phyloP scores from a whole-genome alignment of 495 filamentous ascomycete species.

The Friedmanniomyces simplex region DNA sequence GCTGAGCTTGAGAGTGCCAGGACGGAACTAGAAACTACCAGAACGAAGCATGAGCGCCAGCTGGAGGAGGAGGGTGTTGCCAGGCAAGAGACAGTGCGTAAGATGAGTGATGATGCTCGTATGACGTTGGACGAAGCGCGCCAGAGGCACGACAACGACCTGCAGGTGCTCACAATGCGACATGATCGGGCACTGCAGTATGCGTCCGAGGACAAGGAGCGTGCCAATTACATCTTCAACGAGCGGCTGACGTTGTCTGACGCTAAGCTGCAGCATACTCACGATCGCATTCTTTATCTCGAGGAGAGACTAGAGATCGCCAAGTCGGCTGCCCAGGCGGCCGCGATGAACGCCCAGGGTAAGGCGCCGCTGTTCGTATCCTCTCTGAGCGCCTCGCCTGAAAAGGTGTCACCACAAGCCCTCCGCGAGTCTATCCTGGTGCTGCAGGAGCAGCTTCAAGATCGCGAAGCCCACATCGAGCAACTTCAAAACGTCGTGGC shows the following conservation, averaged over 20 bases:
- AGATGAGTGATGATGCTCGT: constrained; percentile 50
- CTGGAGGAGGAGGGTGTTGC: constrained; percentile 61
- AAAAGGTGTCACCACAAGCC: constrained; percentile 86
- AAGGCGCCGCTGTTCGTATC: constrained; percentile 36
- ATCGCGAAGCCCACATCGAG: constrained; percentile 82
- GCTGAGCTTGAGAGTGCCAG: constrained; percentile 59
- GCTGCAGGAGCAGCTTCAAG: constrained; percentile 90
- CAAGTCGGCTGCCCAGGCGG: constrained; percentile 79
- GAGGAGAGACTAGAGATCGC: constrained; percentile 86
- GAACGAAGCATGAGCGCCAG: constrained; percentile 61
- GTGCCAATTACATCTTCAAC: constrained; percentile 28
- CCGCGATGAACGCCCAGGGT: constrained; percentile 68
- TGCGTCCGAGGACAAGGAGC: constrained; percentile 33
- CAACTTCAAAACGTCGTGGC: constrained; percentile 69
- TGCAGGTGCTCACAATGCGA: constrained; percentile 49
- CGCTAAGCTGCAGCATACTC: constrained; percentile 66
- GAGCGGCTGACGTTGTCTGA: constrained; percentile 67
- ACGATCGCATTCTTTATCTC: constrained; percentile 69
- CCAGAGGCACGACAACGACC: constrained; percentile 58
- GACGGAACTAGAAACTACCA: constrained; percentile 63
- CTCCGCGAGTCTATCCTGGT: constrained; percentile 92
- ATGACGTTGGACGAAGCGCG: constrained; percentile 56
- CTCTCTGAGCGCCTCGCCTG: constrained; percentile 41
- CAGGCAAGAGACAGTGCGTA: constrained; percentile 40
- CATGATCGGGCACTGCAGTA: constrained; percentile 66